Evolutionary conservation across 306 rosid species (phyloP), one percentile per base, ranked within the genome.

Genomic region (Glycine tomentella): DNA sequence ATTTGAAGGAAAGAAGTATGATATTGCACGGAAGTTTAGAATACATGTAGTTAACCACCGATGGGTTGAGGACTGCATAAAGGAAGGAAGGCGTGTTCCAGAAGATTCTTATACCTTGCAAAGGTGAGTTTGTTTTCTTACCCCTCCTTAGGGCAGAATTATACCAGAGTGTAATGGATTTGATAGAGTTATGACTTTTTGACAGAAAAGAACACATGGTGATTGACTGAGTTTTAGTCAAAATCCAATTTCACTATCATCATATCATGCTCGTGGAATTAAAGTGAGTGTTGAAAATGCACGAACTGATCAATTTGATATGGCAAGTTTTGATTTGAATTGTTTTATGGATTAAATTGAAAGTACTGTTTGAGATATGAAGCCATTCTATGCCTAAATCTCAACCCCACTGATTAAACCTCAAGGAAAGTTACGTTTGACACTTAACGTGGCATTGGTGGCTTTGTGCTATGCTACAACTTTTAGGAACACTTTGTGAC

Each of bases 51-150:
- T 93, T 7, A 95, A 91, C 89, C 99, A 93, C 66, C 86, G 83
- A 16, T 95, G 99, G 99, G 52, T 95, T 76, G 99, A 91, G 85
- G 99, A 93, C 12, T 95, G 97, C 81, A 74, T 95, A 46, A 89
- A 76, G 85, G 93, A 86, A 78, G 87, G 94, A 80, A 88, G 71
- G 87, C 90, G 91, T 69, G 89, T 95, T 40, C 90, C 91, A 3
- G 96, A 89, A 86, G 87, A 79, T 79, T 80, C 96, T 65, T 95
- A 93, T 75, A 80, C 67, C 9, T 66, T 75, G 75, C 87, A 80
- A 87, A 88, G 99, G 99, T 95, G 80, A 79, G 3, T 20, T 20
- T 20, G 20, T 20, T 17, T 70, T 33, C 4, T 64, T 52, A 56
- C 0, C 9, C 57, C 9, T 48, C 11, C 16, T 69, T 17, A 46